These are phyloP conservation scores for Dillenia suffruticosa DNA, from an alignment of 164 flowering plant species.

Conservation along the genomic window DNA sequence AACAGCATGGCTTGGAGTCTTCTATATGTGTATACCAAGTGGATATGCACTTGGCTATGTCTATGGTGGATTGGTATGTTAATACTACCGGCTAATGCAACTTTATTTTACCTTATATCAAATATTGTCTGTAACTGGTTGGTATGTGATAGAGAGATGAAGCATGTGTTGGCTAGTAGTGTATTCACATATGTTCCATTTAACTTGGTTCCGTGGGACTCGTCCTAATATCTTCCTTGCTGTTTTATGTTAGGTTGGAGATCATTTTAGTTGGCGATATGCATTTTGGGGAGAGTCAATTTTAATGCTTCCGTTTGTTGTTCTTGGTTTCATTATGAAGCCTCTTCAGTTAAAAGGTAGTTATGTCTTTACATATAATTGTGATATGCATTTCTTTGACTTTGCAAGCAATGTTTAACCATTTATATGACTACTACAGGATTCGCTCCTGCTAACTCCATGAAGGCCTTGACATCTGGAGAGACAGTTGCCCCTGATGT, in stretches of 20 bases:
- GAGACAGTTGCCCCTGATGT: constrained; percentile 13
- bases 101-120: neutral
- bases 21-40: constrained; percentile 75
- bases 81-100: neutral
- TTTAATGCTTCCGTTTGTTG: constrained; percentile 87
- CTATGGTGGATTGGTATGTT: constrained; percentile 66
- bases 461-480: constrained; percentile 22
- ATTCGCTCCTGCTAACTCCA: constrained; percentile 47
- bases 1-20: constrained; percentile 64
- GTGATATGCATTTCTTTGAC: neutral
- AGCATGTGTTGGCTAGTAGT: neutral
- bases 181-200: neutral
- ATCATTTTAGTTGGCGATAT: constrained; percentile 61
- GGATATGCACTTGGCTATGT: constrained; percentile 76
- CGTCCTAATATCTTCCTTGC: constrained; percentile 1
- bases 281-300: constrained; percentile 84
- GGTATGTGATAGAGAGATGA: neutral
- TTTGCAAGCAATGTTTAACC: neutral
- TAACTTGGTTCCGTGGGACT: neutral
- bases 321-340: constrained; percentile 82
- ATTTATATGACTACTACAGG: constrained; percentile 34
- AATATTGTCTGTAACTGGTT: neutral
- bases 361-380: neutral
- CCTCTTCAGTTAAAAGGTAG: constrained; percentile 90
- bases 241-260: constrained; percentile 53